Evolutionary conservation across 1,139 yeast genomes (phyloP).

Genomic region (Diutina scorzettiae): DNA sequence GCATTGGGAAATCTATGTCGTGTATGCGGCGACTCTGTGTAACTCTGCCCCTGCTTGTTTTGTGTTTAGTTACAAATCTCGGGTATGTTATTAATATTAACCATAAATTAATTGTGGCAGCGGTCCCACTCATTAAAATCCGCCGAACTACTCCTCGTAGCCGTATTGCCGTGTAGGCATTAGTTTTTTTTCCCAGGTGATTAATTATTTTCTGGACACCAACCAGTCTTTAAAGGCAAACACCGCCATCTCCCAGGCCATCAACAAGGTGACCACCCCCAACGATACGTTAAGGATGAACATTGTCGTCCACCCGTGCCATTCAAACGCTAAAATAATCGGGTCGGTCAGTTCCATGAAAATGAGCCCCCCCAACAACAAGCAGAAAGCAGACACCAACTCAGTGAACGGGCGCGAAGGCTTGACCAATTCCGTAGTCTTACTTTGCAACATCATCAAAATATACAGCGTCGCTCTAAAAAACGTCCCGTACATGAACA

Average conservation of each 20-base stretch:
- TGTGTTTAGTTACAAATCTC: too few species aligned
- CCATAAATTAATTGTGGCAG: not conserved
- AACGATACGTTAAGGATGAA: constrained; percentile 78
- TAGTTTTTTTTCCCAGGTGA: not conserved
- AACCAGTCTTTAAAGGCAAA: constrained; percentile 44
- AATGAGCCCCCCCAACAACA: constrained; percentile 79
- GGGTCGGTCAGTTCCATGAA: constrained; percentile 91
- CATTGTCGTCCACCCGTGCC: constrained; percentile 80
- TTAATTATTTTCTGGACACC: not conserved
- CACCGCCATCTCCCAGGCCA: constrained; percentile 81
- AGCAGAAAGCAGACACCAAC: constrained; percentile 60
- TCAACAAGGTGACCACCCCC: constrained; percentile 65
- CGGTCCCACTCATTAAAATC: not conserved
- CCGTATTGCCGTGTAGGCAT: too few species aligned
- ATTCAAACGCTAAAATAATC: constrained; percentile 70
- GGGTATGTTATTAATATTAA: too few species aligned
- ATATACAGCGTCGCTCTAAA: constrained; percentile 63
- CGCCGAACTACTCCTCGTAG: too few species aligned
- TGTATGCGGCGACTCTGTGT: too few species aligned
- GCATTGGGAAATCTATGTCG: too few species aligned
- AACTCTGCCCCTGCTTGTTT: too few species aligned
- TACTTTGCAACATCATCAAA: constrained; percentile 42
- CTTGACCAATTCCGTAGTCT: constrained; percentile 25
- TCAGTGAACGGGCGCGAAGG: constrained; percentile 68
- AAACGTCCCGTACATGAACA: constrained; percentile 66